A percentile compares a stretch with the other conserved stretches of the same genome.
These are phyloP conservation scores for Exserohilum turcica DNA, from an alignment of 2,329 filamentous ascomycete species.

Conservation along the genomic window DNA sequence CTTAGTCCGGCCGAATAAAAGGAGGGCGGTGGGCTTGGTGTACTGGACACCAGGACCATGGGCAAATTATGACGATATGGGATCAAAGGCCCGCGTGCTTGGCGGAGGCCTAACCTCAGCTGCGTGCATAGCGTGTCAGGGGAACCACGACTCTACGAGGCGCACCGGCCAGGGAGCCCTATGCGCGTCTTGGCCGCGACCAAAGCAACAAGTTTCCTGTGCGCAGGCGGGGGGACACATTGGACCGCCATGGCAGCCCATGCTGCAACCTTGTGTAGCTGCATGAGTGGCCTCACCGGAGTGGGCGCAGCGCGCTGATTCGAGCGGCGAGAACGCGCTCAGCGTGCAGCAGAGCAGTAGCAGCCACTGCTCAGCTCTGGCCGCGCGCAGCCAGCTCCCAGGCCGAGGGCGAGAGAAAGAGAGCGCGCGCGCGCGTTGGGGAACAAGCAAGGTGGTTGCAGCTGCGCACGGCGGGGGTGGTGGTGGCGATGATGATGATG, in stretches of 20 bases:
- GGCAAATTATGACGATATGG: slow-evolving; percentile 39
- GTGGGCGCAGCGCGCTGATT: slow-evolving; percentile 31
- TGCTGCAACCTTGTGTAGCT: slow-evolving; percentile 43
- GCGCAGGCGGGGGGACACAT: slow-evolving; percentile 34
- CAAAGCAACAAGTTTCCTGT: slow-evolving; percentile 39
- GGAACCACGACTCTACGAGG: slow-evolving; percentile 26
- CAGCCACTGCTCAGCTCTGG: slow-evolving; percentile 22
- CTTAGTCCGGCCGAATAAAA: slow-evolving; percentile 33
- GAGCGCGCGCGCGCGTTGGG: slow-evolving; percentile 3
- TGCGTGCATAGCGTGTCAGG: slow-evolving; percentile 15
- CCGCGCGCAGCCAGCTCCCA: slow-evolving; percentile 2
- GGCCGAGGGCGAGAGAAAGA: no score
- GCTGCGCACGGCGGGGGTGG: neutral
- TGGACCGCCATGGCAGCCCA: slow-evolving; percentile 39
- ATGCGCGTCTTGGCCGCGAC: slow-evolving; percentile 34
- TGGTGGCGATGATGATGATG: no score
- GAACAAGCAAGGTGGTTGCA: no score
- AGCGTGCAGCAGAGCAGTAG: slow-evolving; percentile 11
- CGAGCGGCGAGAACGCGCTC: slow-evolving; percentile 33
- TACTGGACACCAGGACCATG: no score
- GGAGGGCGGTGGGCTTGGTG: slow-evolving; percentile 24
- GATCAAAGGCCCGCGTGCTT: slow-evolving; percentile 16
- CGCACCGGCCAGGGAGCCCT: slow-evolving; percentile 35
- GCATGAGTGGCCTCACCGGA: slow-evolving; percentile 47
- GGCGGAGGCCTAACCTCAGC: slow-evolving; percentile 18